Base-by-base conservation (phyloP, 2,329 filamentous ascomycete species). In the Ceratocystis harringtonii region DNA sequence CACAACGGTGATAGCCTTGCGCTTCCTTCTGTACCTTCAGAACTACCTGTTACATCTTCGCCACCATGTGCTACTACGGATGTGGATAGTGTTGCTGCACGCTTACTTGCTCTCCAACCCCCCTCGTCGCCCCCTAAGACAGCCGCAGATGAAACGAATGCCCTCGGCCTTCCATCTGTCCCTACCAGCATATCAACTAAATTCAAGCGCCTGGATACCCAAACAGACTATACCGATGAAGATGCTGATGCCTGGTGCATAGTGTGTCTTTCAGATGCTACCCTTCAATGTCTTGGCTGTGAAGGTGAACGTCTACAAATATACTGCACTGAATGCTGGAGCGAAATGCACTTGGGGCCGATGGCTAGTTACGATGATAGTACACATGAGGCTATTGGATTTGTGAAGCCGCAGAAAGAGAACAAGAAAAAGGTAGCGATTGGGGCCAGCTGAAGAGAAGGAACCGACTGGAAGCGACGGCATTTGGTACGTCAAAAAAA, bases 261-360 rank as follows among this genome's bases (percentile, higher is more conserved):
- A 41, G 90, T 94, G 8, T 95, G 90, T 72, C 84, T 87, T 60
- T 88, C 90, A 67, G 88, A 94, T 71, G 89, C 87, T 0, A 84
- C 84, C 2, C 75, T 94, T 32, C 80, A 80, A 66, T 95, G 90
- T 72, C 72, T 85, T 0, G 89, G 86, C 2, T 95, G 90, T 70
- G 84, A 84, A 44, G 75, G 76, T 32, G 84, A 92, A 69, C 77
- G 52, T 57, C 17, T n/a, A 36, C 55, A 65, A 28, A 32, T 90
- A 50, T 95, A 92, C 72, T 95, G 90, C 73, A 78, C 80, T 25
- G 77, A 81, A 17, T 95, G 90, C 76, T 95, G 90, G 90, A 81
- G 80, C 67, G 89, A 92, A 71, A 90, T 90, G 73, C 90, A 95
- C 71, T 76, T 83, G 43, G 86, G 88, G 0, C 84, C 85, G 0